Evolutionary conservation across 768 basidiomycete species (phyloP).

Genomic region (Neoboletus subvelutipes): DNA sequence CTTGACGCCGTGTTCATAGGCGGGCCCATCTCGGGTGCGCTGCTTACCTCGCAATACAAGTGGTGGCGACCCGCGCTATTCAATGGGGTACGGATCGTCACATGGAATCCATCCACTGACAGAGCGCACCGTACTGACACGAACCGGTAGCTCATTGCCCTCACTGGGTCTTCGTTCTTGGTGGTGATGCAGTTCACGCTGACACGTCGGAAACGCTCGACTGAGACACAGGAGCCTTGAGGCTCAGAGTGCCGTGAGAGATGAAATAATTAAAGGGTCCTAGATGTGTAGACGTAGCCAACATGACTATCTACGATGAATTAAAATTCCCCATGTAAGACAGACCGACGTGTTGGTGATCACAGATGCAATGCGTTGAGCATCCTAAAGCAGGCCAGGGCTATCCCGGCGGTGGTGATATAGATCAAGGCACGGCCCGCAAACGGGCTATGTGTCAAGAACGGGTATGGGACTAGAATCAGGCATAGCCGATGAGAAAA

Average conservation of each 20-base stretch:
- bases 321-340: background rate
- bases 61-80: slow-evolving; percentile 61
- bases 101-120: background rate
- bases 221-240: background rate
- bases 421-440: slow-evolving; percentile 60
- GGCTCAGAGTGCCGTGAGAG: background rate
- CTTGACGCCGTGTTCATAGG: slow-evolving; percentile 29
- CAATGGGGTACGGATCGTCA: slow-evolving; percentile 35
- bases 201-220: background rate
- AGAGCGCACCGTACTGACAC: background rate
- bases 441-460: slow-evolving; percentile 62
- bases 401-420: slow-evolving; percentile 46
- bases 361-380: slow-evolving; percentile 58
- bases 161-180: slow-evolving; percentile 6
- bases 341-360: background rate
- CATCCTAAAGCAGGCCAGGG: slow-evolving; percentile 52
- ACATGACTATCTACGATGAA: background rate
- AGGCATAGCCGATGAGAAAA: background rate
- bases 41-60: slow-evolving; percentile 49
- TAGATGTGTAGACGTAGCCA: background rate
- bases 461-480: slow-evolving; percentile 75
- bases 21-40: slow-evolving; percentile 55
- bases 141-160: slow-evolving; percentile 6
- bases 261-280: background rate
- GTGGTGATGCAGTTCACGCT: slow-evolving; percentile 7